These are phyloP conservation scores for Fraxinus anomala DNA, from an alignment of 257 asterid species.

Conservation along the genomic window DNA sequence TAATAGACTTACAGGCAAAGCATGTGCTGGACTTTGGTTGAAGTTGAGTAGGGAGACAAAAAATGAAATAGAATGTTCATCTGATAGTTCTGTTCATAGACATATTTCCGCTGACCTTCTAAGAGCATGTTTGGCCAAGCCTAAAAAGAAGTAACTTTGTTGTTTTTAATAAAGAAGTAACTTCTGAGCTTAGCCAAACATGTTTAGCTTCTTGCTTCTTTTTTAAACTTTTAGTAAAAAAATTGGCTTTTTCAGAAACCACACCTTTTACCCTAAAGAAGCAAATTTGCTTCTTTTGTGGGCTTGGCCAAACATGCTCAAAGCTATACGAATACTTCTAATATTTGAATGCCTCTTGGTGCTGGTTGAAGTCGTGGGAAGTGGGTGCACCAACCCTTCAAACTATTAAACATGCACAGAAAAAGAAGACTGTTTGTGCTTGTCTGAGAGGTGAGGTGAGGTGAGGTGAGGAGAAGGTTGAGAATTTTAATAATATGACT, in stretches of 20 bases:
- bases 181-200: background rate
- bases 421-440: background rate
- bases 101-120: background rate
- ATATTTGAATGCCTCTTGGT: background rate
- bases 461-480: background rate
- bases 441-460: background rate
- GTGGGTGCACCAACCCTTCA: background rate
- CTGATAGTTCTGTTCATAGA: background rate
- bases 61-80: background rate
- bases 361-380: background rate
- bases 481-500: background rate
- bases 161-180: background rate
- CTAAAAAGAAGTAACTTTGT: background rate
- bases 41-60: background rate
- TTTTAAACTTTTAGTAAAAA: background rate
- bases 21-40: background rate
- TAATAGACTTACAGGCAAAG: background rate
- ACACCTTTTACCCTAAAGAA: background rate
- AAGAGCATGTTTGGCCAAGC: background rate
- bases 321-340: background rate
- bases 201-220: background rate
- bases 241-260: background rate
- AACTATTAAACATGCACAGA: background rate
- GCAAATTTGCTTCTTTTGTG: background rate
- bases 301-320: background rate